phyloP scores from a whole-genome alignment of 176 grass and related monocot species.

The Dendrocalamus sinicus region DNA sequence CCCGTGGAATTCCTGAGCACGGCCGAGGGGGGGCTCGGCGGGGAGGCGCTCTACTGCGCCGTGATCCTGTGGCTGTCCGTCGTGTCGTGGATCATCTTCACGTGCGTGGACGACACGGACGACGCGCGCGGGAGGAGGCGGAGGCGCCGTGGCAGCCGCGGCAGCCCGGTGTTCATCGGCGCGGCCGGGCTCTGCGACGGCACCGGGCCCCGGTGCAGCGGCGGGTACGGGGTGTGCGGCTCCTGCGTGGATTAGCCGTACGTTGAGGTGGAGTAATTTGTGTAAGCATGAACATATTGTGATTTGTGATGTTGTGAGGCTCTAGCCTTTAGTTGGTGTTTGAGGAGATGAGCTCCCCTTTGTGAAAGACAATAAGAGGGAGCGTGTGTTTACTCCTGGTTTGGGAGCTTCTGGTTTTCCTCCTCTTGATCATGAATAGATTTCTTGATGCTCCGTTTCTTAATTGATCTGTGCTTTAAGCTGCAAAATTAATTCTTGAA shows the following conservation, averaged over 20 bases:
- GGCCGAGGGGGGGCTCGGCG: constrained; percentile 48
- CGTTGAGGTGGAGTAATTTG: not conserved
- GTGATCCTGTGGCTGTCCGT: constrained; percentile 83
- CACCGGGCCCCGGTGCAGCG: constrained; percentile 51
- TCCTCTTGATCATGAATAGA: not conserved
- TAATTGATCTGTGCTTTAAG: not conserved
- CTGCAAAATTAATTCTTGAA: not conserved
- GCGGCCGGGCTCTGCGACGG: constrained; percentile 65
- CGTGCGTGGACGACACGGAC: constrained; percentile 48
- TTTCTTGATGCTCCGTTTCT: not conserved
- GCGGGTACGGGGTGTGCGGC: constrained; percentile 53
- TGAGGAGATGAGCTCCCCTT: constrained; percentile 34
- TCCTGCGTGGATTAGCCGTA: constrained; percentile 45
- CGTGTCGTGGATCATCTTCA: constrained; percentile 86
- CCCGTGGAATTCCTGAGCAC: constrained; percentile 49
- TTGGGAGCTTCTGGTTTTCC: not conserved
- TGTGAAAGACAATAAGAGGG: constrained; percentile 54
- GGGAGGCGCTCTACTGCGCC: constrained; percentile 79
- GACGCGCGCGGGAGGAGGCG: not conserved
- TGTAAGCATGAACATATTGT: not conserved
- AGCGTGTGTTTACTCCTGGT: not conserved
- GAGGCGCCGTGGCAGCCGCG: constrained; percentile 27
- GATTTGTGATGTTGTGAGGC: not conserved
- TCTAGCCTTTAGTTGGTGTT: not conserved
- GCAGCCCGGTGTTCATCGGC: constrained; percentile 57